Base-by-base conservation (phyloP, 2,329 filamentous ascomycete species). In the Pseudocercospora ulei region DNA sequence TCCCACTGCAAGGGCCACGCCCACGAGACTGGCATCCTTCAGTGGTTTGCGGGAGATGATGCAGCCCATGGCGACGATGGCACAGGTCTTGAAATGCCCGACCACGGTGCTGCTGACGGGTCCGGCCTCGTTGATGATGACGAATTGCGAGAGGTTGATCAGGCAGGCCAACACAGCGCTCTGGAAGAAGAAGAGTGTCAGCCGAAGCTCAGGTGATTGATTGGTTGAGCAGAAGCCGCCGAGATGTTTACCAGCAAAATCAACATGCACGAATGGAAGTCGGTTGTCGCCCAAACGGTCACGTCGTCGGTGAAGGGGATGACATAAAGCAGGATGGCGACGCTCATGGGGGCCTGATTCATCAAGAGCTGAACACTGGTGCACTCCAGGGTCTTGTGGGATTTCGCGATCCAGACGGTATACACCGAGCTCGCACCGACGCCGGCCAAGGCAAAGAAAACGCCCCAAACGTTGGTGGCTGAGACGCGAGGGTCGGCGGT, bases 341-440 rank as follows among this genome's bases (percentile, higher is more conserved):
- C 70, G 13, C 75, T 73, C 2, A 79, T 63, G 1, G 77, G 76
- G 1, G 77, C 74, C 59, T 81, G 77, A 58, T 79, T 80, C 61
- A 75, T 74, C 7, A 82, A 66, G 19, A 82, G 63, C 62, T 82
- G 78, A 70, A 79, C 77, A 59, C 75, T 80, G 48, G 70, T 72
- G 63, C 80, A 75, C 44, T 76, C 68, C 13, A 80, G 66, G 58
- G 73, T 78, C 45, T 73, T 70, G 56, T 80, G 75, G 54, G 76
- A 80, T 52, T 69, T 71, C 35, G 72, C 69, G 53, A 81, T 78
- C 75, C 75, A 80, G 43, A 81, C 72, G 0, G 77, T 81, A 58
- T 82, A 82, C 9, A 81, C 59, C 1, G 75, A 76, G 19, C 74
- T 79, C 9, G 76, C 75, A 36, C 78, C 67, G 7, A 81, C 76